Conservation (phyloP, 805 yeast species). For the Citeromyces nyonsensis region DNA sequence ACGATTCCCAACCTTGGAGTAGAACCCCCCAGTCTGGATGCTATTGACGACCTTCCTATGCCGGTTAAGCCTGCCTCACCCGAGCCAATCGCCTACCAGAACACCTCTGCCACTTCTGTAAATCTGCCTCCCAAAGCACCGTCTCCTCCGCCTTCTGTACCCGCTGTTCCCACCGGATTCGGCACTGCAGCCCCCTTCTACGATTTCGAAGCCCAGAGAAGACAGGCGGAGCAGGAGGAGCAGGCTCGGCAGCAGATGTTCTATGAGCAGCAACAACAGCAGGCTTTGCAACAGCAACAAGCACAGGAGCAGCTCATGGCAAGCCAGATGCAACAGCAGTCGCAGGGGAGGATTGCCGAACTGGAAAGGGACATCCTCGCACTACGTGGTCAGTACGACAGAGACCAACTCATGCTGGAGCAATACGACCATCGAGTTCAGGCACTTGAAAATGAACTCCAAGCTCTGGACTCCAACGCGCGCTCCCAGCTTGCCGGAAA, state of each 20-base stretch:
- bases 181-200: slow-evolving; percentile 6
- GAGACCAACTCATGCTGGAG: slow-evolving; percentile 68
- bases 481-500: slow-evolving; percentile 61
- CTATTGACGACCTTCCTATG: slow-evolving; percentile 16
- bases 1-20: slow-evolving; percentile 56
- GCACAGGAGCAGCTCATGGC: slow-evolving; percentile 58
- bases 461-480: slow-evolving; percentile 43
- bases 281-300: slow-evolving; percentile 48
- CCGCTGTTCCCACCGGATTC: slow-evolving; percentile 38
- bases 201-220: slow-evolving; percentile 21
- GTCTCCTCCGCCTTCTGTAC: slow-evolving; percentile 28
- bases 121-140: slow-evolving; percentile 15
- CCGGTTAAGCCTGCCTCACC: slow-evolving; percentile 4
- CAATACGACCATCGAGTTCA: slow-evolving; percentile 82
- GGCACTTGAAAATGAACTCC: slow-evolving; percentile 61
- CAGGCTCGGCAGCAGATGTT: slow-evolving; percentile 52
- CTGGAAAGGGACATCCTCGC: slow-evolving; percentile 68
- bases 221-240: slow-evolving; percentile 37
- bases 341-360: slow-evolving; percentile 66
- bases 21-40: slow-evolving; percentile 49
- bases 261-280: slow-evolving; percentile 57
- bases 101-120: slow-evolving; percentile 9
- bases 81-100: slow-evolving; percentile 7
- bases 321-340: slow-evolving; percentile 57
- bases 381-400: slow-evolving; percentile 70